phyloP scores from a whole-genome alignment of 495 filamentous ascomycete genomes.

The Aspergillus incahuasiensis region DNA sequence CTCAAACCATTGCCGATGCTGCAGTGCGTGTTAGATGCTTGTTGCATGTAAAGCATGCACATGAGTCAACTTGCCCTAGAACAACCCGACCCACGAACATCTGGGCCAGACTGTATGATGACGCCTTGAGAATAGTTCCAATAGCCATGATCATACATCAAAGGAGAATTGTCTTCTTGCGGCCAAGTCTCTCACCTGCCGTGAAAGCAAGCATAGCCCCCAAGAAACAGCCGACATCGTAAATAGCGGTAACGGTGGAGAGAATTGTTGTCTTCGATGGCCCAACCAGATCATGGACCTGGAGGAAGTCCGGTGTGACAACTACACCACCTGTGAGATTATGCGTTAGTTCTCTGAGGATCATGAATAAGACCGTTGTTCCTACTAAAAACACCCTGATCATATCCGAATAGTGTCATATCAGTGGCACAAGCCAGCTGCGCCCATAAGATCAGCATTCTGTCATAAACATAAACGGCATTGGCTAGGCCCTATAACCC shows the following conservation, averaged over 20 bases:
- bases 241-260: slow-evolving; percentile 58
- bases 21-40: not conserved
- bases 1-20: slow-evolving; percentile 58
- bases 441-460: not conserved
- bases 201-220: slow-evolving; percentile 52
- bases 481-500: slow-evolving; percentile 5
- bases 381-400: slow-evolving; percentile 52
- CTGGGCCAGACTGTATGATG: slow-evolving; percentile 51
- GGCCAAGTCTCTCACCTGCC: slow-evolving; percentile 52
- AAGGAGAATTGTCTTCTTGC: slow-evolving; percentile 53
- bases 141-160: slow-evolving; percentile 56
- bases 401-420: slow-evolving; percentile 59
- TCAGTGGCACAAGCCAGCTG: slow-evolving; percentile 52
- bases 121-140: slow-evolving; percentile 55
- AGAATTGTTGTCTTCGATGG: slow-evolving; percentile 45
- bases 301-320: slow-evolving; percentile 53
- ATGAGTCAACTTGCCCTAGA: slow-evolving; percentile 23
- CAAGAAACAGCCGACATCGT: slow-evolving; percentile 59
- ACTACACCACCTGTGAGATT: slow-evolving; percentile 44
- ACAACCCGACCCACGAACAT: slow-evolving; percentile 62
- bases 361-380: not conserved
- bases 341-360: not conserved
- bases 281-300: slow-evolving; percentile 45
- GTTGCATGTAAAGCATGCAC: not conserved
- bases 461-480: not conserved